Base-by-base conservation (phyloP, 148 eudicot species). In the Limonium bicolor region DNA sequence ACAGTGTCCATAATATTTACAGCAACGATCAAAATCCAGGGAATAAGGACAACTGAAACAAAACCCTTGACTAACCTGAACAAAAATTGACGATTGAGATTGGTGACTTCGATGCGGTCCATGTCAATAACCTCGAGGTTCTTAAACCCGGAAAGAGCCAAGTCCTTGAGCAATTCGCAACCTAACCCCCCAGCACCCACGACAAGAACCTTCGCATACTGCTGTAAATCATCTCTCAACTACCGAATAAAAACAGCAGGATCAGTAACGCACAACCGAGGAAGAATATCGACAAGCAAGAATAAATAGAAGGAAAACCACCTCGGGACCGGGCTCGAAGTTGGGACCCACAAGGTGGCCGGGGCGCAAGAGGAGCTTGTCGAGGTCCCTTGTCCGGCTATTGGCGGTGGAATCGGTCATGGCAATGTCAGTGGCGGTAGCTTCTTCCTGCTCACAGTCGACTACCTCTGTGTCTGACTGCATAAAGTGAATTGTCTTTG, bases 101-200 rank as follows among this genome's bases (percentile, higher is more conserved):
- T 83, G 15, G 97, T 71, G 27, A 88, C 92, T 60, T 88, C 97
- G 38, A 88, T 88, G 11, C 86, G 68, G 52, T 88, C 97, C 97
- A 88, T 88, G 56, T 88, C 97, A 8, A 88, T 88, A 36, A 88
- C 97, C 21, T 88, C 94, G 6, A 88, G 74, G 51, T 83, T 83
- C 54, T 57, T 60, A 50, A 88, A 88, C 36, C 97, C 97, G 18
- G 97, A 67, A 20, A 88, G 59, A 27, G 97, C 97, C 73, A 88
- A 70, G 43, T 88, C 97, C 61, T 88, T 88, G 7, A 88, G 60
- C 59, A 83, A 69, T 56, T 86, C 92, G 55, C 95, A 86, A 5
- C 92, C 92, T 66, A 86, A 65, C 10, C 92, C 94, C 65, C 94
- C 97, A 21, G 94, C 97, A 16, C 97, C 97, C 28, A 88, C 94